Base-by-base conservation (phyloP, 345 rosid species). In the Bretschneidera sinensis region DNA sequence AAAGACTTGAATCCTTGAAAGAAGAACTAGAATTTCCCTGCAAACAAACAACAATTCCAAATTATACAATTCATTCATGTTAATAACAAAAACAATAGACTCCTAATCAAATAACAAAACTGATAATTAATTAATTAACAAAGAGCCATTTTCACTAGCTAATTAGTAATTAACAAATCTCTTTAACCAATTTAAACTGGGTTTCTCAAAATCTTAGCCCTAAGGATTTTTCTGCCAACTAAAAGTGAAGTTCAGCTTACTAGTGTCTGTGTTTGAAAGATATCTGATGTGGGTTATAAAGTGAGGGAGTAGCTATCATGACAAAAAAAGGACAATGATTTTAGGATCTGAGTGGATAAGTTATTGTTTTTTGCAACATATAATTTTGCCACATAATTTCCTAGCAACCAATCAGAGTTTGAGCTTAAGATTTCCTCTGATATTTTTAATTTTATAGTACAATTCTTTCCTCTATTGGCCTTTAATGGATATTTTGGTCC, bases 1-100 rank as follows among this genome's bases (percentile, higher is more conserved):
- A 89, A 8, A 92, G 69, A 59, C 76, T 76, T 11, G 91, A 89
- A 43, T 85, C 96, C 78, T 85, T 87, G 62, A 78, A 80, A 13
- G 87, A 83, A 11, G 82, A 77, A 64, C 71, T 55, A 21, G 59
- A 48, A 34, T 83, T 88, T 1, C 77, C 96, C 96, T 92, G 90
- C 67, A 69, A 35, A 16, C 18, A 66, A 8, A 55, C n/a, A n/a
- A n/a, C n/a, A n/a, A n/a, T n/a, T n/a, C n/a, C n/a, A n/a, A n/a
- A n/a, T n/a, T n/a, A n/a, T n/a, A n/a, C n/a, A n/a, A n/a, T 10
- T 18, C 18, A 11, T 22, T 53, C 17, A 43, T 39, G 25, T 16
- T 59, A 56, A 52, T 35, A 25, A 9, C 39, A 59, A 54, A 16
- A 43, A 43, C 2, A 18, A 22, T 23, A n/a, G 55, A 11, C n/a